Conservation (phyloP, 371 early-diverging fungal species). For the Mucor piriformis region DNA sequence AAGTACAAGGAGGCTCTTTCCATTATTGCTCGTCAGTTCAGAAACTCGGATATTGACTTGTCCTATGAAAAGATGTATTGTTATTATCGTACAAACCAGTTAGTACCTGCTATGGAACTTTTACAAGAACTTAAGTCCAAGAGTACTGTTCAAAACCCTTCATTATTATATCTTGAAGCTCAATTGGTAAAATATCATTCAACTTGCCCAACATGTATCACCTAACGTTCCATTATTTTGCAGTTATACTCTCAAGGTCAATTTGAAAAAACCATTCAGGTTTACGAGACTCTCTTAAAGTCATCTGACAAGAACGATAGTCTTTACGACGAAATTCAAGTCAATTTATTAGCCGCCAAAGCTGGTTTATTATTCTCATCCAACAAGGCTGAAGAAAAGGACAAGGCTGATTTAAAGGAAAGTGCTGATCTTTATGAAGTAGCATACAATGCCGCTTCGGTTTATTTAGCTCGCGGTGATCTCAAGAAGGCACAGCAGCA, state of each 20-base stretch:
- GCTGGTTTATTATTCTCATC: conserved; percentile 61
- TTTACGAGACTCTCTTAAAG: conserved; percentile 54
- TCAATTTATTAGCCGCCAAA: conserved; percentile 69
- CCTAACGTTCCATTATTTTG: background rate
- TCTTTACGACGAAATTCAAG: conserved; percentile 45
- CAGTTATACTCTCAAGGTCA: conserved; percentile 55
- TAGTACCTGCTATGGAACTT: conserved; percentile 57
- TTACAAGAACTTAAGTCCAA: conserved; percentile 42
- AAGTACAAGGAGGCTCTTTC: conserved; percentile 66
- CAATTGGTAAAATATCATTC: conserved; percentile 59
- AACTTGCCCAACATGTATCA: background rate
- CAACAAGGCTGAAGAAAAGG: conserved; percentile 21
- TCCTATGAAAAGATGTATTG: conserved; percentile 73
- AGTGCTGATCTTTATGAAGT: conserved; percentile 64
- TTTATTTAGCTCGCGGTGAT: conserved; percentile 59
- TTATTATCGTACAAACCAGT: conserved; percentile 70
- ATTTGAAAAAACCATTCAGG: conserved; percentile 41
- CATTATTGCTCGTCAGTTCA: conserved; percentile 52
- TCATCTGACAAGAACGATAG: conserved; percentile 37
- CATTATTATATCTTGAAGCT: conserved; percentile 64
- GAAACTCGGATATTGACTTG: conserved; percentile 45
- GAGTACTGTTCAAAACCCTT: conserved; percentile 29
- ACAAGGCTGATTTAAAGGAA: conserved; percentile 13
- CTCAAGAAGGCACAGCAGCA: conserved; percentile 58
- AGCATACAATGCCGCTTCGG: conserved; percentile 72